phyloP scores from a whole-genome alignment of 2,329 filamentous ascomycete species.

The Fusarium sp. region DNA sequence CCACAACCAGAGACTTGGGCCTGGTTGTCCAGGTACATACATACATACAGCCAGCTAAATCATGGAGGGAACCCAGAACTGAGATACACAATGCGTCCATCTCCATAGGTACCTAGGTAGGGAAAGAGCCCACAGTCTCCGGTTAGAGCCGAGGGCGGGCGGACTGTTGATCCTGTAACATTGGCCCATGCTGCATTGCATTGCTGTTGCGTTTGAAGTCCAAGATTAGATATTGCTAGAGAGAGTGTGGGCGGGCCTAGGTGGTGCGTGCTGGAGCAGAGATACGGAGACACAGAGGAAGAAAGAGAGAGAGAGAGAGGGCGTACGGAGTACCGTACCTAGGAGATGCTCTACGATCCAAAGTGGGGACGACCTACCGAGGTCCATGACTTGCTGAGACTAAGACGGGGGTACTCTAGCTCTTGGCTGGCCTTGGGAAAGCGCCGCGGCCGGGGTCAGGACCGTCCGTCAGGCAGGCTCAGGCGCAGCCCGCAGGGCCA shows the following conservation, averaged over 20 bases:
- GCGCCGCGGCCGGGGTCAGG: conserved; percentile 33
- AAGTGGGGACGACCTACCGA: conserved; percentile 19
- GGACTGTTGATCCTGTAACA: conserved; percentile 19
- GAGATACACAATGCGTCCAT: not conserved
- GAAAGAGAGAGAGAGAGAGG: not conserved
- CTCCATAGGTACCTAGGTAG: not conserved
- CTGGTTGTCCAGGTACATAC: no score
- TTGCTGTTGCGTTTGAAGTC: conserved; percentile 22
- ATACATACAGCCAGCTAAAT: not conserved
- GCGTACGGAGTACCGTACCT: conserved; percentile 12
- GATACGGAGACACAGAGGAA: not conserved
- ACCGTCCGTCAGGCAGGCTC: conserved; percentile 7
- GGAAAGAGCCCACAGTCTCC: conserved; percentile 13
- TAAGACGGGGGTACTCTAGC: conserved; percentile 11
- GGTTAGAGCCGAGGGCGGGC: conserved; percentile 10
- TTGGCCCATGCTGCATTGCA: not conserved
- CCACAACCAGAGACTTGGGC: conserved; percentile 1
- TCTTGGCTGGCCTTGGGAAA: conserved; percentile 36
- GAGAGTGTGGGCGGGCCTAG: conserved; percentile 22
- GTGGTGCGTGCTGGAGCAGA: not conserved
- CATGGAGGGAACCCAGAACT: conserved; percentile 11
- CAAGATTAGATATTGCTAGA: conserved; percentile 8
- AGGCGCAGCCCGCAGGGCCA: conserved; percentile 38
- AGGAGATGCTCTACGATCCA: conserved; percentile 16
- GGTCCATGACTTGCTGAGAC: conserved; percentile 12